Percentiles rank a stretch among this genome's conserved stretches.
phyloP scores from a whole-genome alignment of 495 filamentous ascomycete species.

The Penicillium pancosmium region DNA sequence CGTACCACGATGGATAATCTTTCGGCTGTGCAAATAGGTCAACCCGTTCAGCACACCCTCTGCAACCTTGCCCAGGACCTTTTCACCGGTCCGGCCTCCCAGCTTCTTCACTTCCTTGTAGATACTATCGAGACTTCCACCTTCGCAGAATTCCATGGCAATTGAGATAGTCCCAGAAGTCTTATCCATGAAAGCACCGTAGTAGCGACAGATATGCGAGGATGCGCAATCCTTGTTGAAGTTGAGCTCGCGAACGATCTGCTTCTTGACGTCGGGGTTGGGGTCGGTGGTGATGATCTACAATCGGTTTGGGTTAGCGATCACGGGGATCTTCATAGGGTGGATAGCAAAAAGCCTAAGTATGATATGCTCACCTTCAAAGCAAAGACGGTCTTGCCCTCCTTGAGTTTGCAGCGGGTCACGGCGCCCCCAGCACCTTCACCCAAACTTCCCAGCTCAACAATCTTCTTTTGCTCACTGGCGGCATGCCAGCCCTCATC shows the following conservation, averaged over 20 bases:
- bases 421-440: slow-evolving; percentile 97
- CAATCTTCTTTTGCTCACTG: slow-evolving; percentile 81
- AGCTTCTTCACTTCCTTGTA: slow-evolving; percentile 96
- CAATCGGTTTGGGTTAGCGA: slow-evolving; percentile 2
- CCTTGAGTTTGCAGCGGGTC: slow-evolving; percentile 83
- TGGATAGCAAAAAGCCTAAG: not conserved
- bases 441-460: slow-evolving; percentile 86
- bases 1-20: slow-evolving; percentile 90
- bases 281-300: slow-evolving; percentile 98
- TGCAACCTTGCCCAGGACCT: slow-evolving; percentile 96
- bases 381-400: slow-evolving; percentile 92
- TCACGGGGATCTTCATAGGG: not conserved
- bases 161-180: slow-evolving; percentile 94
- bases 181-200: slow-evolving; percentile 93
- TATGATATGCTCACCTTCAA: slow-evolving; percentile 71
- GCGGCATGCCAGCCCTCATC: slow-evolving; percentile 94
- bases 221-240: slow-evolving; percentile 98
- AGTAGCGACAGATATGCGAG: slow-evolving; percentile 94
- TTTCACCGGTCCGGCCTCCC: slow-evolving; percentile 93
- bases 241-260: slow-evolving; percentile 90
- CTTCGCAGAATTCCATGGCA: slow-evolving; percentile 99
- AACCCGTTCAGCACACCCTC: slow-evolving; percentile 93
- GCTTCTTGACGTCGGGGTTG: slow-evolving; percentile 95
- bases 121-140: slow-evolving; percentile 90
- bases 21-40: slow-evolving; percentile 93